Evolutionary conservation across 768 basidiomycete genomes (phyloP).

Genomic region (Podaxis carcinomalis): DNA sequence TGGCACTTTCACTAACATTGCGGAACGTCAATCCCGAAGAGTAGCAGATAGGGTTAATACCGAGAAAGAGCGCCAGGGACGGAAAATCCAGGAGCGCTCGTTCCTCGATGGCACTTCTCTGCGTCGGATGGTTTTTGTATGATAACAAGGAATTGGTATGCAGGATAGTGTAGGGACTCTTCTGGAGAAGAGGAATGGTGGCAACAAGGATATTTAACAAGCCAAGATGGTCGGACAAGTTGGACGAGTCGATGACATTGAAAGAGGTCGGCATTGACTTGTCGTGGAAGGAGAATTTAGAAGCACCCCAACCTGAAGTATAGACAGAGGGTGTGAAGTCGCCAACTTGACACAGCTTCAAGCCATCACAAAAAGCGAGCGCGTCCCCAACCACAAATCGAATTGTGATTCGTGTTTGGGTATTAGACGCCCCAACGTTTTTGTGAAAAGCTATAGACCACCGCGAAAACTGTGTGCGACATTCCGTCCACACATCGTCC

Average conservation of each 20-base stretch:
- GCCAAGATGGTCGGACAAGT: constrained; percentile 44
- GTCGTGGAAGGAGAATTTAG: constrained; percentile 26
- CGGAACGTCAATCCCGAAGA: constrained; percentile 5
- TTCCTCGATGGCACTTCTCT: constrained; percentile 3
- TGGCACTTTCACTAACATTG: background rate
- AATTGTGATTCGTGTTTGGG: constrained; percentile 19
- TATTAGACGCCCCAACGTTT: constrained; percentile 11
- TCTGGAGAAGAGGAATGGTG: constrained; percentile 32
- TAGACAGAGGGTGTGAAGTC: constrained; percentile 25
- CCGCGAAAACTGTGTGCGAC: constrained; percentile 28
- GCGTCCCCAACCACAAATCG: constrained; percentile 40
- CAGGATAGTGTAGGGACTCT: constrained; percentile 26
- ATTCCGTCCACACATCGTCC: constrained; percentile 23
- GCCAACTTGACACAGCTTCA: constrained; percentile 19
- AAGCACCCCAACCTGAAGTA: constrained; percentile 29
- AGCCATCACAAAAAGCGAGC: constrained; percentile 31
- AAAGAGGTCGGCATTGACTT: constrained; percentile 30
- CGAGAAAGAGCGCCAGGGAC: constrained; percentile 12
- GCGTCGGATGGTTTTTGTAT: constrained; percentile 1
- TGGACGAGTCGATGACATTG: constrained; percentile 47
- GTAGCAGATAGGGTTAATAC: background rate
- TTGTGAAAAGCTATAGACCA: constrained; percentile 28
- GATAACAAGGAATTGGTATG: constrained; percentile 39
- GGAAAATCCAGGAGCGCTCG: constrained; percentile 5
- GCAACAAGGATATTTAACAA: constrained; percentile 39